Conservation (phyloP, 1,284 basidiomycete genomes). For the Cryptococcus sp. region DNA sequence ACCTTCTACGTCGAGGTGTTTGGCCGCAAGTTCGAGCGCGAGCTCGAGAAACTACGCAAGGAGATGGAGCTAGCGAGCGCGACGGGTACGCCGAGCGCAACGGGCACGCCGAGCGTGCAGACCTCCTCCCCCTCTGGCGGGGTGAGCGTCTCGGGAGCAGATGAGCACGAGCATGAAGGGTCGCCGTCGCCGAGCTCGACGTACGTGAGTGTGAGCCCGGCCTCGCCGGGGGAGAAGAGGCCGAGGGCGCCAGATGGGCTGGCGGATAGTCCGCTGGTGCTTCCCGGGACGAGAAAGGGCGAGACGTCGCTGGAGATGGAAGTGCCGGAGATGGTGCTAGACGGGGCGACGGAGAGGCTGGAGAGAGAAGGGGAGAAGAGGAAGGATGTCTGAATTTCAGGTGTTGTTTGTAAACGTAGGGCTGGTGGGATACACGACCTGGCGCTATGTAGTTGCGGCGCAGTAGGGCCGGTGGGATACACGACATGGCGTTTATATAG, state of each 20-base stretch:
- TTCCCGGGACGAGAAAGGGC: constrained; percentile 24
- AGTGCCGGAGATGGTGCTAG: constrained; percentile 27
- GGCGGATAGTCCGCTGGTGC: constrained; percentile 35
- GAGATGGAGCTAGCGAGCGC: constrained; percentile 55
- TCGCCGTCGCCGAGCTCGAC: neutral
- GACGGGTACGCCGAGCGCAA: constrained; percentile 15
- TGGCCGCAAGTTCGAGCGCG: constrained; percentile 87
- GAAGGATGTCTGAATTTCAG: neutral
- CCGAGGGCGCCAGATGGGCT: constrained; percentile 14
- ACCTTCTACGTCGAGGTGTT: constrained; percentile 85
- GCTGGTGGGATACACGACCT: too few relatives aligned
- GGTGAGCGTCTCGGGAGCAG: too few relatives aligned
- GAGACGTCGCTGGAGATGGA: constrained; percentile 21
- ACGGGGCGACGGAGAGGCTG: constrained; percentile 17
- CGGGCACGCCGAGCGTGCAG: constrained; percentile 12
- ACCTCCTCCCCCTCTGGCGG: neutral
- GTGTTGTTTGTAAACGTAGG: too few relatives aligned
- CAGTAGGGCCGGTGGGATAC: too few relatives aligned
- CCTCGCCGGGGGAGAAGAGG: constrained; percentile 9
- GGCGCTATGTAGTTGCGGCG: too few relatives aligned
- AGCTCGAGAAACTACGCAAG: constrained; percentile 79
- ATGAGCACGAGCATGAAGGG: too few relatives aligned
- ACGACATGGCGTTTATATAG: too few relatives aligned
- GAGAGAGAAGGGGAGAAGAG: constrained; percentile 17
- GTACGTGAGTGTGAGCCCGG: constrained; percentile 23